phyloP scores from a whole-genome alignment of 2,329 filamentous ascomycete genomes.

The Chaetomium globosum region DNA sequence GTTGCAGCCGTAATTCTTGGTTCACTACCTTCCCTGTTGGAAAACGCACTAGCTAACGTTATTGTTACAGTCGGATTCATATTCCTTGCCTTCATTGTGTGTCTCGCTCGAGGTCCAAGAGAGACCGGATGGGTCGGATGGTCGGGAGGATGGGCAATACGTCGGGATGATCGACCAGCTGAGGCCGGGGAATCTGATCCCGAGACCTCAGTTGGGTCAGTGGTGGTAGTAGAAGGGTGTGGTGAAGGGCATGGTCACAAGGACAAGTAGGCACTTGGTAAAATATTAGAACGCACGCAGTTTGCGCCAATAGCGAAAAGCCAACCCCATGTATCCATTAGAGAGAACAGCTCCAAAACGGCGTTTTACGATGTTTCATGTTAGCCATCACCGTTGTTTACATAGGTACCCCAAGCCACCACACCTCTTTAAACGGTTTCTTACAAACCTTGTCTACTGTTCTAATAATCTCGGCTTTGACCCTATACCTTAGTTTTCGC shows the following conservation, averaged over 20 bases:
- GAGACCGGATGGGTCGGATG: slow-evolving; percentile 50
- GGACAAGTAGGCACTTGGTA: background rate
- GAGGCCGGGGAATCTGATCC: background rate
- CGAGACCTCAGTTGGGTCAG: background rate
- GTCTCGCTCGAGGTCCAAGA: slow-evolving; percentile 45
- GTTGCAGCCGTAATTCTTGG: slow-evolving; percentile 43
- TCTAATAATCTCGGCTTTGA: too few species aligned
- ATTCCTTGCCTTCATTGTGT: slow-evolving; percentile 43
- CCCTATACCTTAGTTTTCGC: too few species aligned
- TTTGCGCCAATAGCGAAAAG: too few species aligned
- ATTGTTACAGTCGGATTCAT: slow-evolving; percentile 43
- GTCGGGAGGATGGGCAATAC: slow-evolving; percentile 47
- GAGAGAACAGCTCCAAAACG: too few species aligned
- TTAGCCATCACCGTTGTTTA: too few species aligned
- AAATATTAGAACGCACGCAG: too few species aligned
- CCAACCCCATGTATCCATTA: too few species aligned
- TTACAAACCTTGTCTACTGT: too few species aligned
- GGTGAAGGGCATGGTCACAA: background rate
- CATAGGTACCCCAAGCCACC: too few species aligned
- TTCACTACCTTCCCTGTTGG: background rate
- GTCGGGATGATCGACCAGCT: slow-evolving; percentile 32
- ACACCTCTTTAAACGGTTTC: too few species aligned
- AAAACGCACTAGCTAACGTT: background rate
- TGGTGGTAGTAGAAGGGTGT: background rate
- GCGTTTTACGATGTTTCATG: too few species aligned